Conservation (phyloP, 2,329 filamentous ascomycete genomes). For the Alternaria incomplexa region DNA sequence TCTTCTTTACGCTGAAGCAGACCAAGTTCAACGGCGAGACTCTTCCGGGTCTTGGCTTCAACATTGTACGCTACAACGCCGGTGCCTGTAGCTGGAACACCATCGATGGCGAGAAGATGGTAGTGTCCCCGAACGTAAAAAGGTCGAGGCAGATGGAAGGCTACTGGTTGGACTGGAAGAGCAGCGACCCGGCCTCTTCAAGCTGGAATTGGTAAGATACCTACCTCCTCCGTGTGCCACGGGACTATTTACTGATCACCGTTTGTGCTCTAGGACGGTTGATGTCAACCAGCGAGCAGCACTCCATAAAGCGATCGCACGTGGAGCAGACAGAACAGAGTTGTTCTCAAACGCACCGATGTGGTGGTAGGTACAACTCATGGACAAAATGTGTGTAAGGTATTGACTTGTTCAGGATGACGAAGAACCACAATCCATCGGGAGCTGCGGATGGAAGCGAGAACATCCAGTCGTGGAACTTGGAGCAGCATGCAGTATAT, state of each 20-base stretch:
- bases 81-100: slow-evolving; percentile 16
- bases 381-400: not conserved
- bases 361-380: slow-evolving; percentile 3
- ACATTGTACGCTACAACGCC: slow-evolving; percentile 11
- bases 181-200: not conserved
- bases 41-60: slow-evolving; percentile 9
- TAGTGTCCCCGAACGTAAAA: slow-evolving; percentile 7
- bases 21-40: slow-evolving; percentile 6
- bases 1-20: slow-evolving; percentile 9
- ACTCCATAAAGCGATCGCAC: slow-evolving; percentile 8
- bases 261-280: not conserved
- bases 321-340: slow-evolving; percentile 7
- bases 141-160: slow-evolving; percentile 13
- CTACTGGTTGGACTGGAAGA: slow-evolving; percentile 13
- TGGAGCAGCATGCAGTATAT: slow-evolving; percentile 12
- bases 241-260: not conserved
- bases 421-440: slow-evolving; percentile 11
- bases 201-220: slow-evolving; percentile 10
- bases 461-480: slow-evolving; percentile 13
- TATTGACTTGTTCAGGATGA: not conserved
- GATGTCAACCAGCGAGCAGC: slow-evolving; percentile 12
- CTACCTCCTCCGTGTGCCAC: not conserved
- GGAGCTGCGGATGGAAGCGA: slow-evolving; percentile 7
- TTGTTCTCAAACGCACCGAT: slow-evolving; percentile 9
- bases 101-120: slow-evolving; percentile 4